These are phyloP conservation scores for Globisporangium cederbergense DNA, from an alignment of 352 stramenopile genomes.

Conservation along the genomic window DNA sequence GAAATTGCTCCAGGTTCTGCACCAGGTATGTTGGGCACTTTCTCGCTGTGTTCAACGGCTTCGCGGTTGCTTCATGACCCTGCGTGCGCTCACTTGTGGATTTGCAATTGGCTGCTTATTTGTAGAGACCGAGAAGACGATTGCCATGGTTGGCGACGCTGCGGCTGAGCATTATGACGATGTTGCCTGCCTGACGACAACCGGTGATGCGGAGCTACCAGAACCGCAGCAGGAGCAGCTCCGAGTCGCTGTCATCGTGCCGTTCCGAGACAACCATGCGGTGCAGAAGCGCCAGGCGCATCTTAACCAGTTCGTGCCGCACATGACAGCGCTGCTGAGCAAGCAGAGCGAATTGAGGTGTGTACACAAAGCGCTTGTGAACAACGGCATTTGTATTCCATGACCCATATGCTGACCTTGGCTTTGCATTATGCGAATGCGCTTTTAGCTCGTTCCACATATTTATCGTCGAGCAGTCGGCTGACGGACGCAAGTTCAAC, in stretches of 20 bases:
- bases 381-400: too few relatives aligned
- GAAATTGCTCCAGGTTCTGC: neutral
- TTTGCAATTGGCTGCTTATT: neutral
- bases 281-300: slow-evolving; percentile 88
- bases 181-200: neutral
- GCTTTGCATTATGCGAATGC: neutral
- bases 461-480: slow-evolving; percentile 93
- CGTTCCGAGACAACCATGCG: slow-evolving; percentile 90
- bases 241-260: slow-evolving; percentile 89
- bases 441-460: slow-evolving; percentile 75
- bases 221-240: neutral
- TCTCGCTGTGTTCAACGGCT: neutral
- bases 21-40: neutral
- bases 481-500: slow-evolving; percentile 95
- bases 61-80: neutral
- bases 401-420: too few relatives aligned
- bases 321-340: slow-evolving; percentile 88
- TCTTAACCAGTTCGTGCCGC: slow-evolving; percentile 87
- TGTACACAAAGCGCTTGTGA: neutral
- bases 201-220: neutral
- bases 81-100: neutral
- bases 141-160: neutral
- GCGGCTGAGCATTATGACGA: neutral
- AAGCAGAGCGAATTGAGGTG: slow-evolving; percentile 24
- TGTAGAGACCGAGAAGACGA: neutral